Evolutionary conservation across 2,329 filamentous ascomycete species (phyloP).

Genomic region (Curvularia spicifera): DNA sequence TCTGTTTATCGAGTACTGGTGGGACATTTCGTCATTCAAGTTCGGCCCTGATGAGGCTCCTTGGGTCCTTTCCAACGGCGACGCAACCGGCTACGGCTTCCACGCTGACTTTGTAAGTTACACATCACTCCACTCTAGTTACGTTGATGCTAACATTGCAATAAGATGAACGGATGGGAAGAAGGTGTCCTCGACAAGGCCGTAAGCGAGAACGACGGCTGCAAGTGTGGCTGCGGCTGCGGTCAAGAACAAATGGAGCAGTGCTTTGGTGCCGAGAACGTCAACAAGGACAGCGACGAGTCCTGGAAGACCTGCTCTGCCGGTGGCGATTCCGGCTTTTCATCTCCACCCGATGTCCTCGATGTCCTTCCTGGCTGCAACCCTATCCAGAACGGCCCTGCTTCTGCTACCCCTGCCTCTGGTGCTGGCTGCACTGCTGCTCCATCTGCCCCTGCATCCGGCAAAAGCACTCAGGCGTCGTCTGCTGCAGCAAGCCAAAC

Average conservation of each 20-base stretch:
- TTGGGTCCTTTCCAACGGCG: constrained; percentile 47
- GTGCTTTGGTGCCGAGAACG: constrained; percentile 46
- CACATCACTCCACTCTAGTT: too few species aligned
- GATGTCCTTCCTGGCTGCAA: constrained; percentile 49
- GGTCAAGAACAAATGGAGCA: constrained; percentile 45
- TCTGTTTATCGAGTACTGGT: constrained; percentile 52
- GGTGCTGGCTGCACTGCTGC: constrained; percentile 38
- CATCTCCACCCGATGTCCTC: constrained; percentile 27
- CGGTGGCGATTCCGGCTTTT: constrained; percentile 13
- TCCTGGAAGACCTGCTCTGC: constrained; percentile 40
- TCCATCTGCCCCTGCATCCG: constrained; percentile 16
- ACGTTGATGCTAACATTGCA: background rate
- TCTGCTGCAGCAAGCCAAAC: constrained; percentile 9
- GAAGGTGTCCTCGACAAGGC: constrained; percentile 47
- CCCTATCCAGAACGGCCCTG: constrained; percentile 47
- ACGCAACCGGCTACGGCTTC: constrained; percentile 48
- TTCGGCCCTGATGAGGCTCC: constrained; percentile 41
- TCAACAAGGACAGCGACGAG: constrained; percentile 42
- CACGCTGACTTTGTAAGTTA: constrained; percentile 45
- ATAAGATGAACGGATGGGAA: constrained; percentile 46
- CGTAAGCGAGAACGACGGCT: constrained; percentile 40
- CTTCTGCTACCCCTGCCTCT: constrained; percentile 34
- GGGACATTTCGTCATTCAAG: constrained; percentile 44
- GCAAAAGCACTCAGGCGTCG: constrained; percentile 8
- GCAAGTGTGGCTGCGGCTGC: constrained; percentile 49